phyloP scores from a whole-genome alignment of 306 rosid genomes.

The Dryas drummondii region DNA sequence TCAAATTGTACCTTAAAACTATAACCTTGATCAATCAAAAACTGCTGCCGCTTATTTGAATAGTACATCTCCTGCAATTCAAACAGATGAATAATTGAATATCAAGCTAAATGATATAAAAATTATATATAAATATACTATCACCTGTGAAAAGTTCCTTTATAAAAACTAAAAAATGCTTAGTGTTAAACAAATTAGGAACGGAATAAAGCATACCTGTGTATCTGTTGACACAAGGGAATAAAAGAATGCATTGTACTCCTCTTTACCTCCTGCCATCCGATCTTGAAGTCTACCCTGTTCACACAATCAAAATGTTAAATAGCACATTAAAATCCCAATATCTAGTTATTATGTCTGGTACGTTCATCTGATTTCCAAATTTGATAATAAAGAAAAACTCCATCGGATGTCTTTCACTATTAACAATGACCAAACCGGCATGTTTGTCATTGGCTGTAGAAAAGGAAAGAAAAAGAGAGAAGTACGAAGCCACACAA shows the following conservation, averaged over 20 bases:
- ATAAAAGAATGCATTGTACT: conserved; percentile 94
- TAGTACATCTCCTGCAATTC: conserved; percentile 93
- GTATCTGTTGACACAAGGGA: conserved; percentile 98
- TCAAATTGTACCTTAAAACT: conserved; percentile 77
- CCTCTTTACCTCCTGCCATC: conserved; percentile 99
- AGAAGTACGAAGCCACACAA: too few species aligned
- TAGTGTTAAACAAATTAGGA: conserved; percentile 11
- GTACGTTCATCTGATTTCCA: background rate
- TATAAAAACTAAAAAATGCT: background rate
- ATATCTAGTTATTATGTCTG: background rate
- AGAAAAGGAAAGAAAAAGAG: too few species aligned
- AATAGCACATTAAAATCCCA: background rate
- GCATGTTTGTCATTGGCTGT: too few species aligned
- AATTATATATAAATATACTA: background rate
- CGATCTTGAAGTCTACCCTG: conserved; percentile 96
- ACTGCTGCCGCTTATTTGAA: conserved; percentile 94
- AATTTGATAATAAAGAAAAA: background rate
- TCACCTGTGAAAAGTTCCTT: background rate
- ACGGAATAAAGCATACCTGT: conserved; percentile 52
- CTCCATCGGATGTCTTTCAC: background rate
- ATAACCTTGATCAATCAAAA: conserved; percentile 98
- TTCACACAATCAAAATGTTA: conserved; percentile 30
- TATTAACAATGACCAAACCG: too few species aligned
- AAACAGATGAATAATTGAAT: conserved; percentile 8
- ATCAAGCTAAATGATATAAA: conserved; percentile 1